Base-by-base conservation (phyloP, 164 flowering plant genomes). In the Tetrastigma voinierianum region DNA sequence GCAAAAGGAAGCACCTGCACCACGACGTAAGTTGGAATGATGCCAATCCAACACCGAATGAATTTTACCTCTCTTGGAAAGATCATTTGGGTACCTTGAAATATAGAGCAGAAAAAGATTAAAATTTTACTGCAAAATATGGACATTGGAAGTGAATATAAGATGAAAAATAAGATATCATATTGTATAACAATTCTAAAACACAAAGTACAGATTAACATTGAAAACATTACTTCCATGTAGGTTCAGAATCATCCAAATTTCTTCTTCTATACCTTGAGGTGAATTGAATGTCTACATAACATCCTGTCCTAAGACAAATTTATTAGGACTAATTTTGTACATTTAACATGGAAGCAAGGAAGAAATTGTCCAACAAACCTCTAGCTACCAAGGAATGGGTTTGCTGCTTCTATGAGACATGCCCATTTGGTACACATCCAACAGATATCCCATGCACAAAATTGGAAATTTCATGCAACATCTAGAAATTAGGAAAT, bases 11-110 rank as follows among this genome's bases (percentile, higher is more conserved):
- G 52, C 54, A 91, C 96, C 90, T 82, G 92, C 79, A 73, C 93
- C 98, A 69, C 62, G 71, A 24, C 98, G 98, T 65, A 95, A 71
- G 74, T 90, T 87, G 47, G 89, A 71, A 61, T 90, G 97, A 75
- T 95, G 99, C 99, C 98, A 92, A 76, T 95, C 97, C 72, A 95
- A 74, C 43, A 90, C 89, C 1, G 96, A 87, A 61, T 95, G 73
- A 21, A 92, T 77, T 80, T 82, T 87, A 51, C 94, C 94, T 77
- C 98, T 92, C 76, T 69, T 82, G 66, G 20, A 76, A 70, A 89
- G 78, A 86, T 95, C 99, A 68, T 84, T 71, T 8, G 97, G 97
- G 70, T 91, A 92, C 97, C 94, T 91, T 67, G 59, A 47, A 64
- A 67, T 48, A 55, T 51, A 57, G 21, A 17, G 9, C n/a, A 63